Percentiles rank a stretch among this genome's conserved stretches.
These are phyloP conservation scores for Cyclostephanos tholiformis DNA, from an alignment of 108 stramenopile species.

Conservation along the genomic window DNA sequence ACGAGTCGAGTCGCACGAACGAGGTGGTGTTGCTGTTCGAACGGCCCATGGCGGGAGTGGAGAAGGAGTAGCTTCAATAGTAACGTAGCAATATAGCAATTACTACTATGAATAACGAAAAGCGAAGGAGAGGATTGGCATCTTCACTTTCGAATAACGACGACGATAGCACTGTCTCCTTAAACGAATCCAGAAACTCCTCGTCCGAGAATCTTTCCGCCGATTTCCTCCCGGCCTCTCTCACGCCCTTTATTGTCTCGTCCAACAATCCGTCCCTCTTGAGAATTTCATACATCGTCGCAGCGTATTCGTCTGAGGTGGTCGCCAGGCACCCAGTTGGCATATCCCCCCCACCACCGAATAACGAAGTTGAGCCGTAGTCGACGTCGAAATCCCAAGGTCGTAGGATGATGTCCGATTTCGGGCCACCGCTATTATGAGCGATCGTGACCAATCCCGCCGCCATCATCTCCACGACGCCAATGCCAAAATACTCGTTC, in stretches of 20 bases:
- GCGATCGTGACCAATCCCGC: conserved; percentile 94
- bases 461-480: conserved; percentile 99
- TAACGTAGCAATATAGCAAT: background rate
- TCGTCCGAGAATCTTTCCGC: conserved; percentile 76
- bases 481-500: conserved; percentile 99
- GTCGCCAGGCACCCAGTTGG: conserved; percentile 80
- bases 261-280: conserved; percentile 33
- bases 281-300: conserved; percentile 66
- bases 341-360: background rate
- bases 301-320: conserved; percentile 73
- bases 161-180: conserved; percentile 45
- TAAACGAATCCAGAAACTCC: conserved; percentile 57
- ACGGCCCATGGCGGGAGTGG: conserved; percentile 46
- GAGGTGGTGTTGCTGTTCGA: conserved; percentile 84
- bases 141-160: conserved; percentile 22
- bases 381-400: conserved; percentile 29
- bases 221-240: conserved; percentile 54
- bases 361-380: background rate
- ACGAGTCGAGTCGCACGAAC: conserved; percentile 68
- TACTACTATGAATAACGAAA: background rate
- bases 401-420: conserved; percentile 72
- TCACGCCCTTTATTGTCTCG: conserved; percentile 35
- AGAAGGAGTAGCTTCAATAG: background rate
- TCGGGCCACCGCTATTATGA: conserved; percentile 96
- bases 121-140: background rate